phyloP scores from a whole-genome alignment of 495 filamentous ascomycete species.

The Xylaria bambusicola region DNA sequence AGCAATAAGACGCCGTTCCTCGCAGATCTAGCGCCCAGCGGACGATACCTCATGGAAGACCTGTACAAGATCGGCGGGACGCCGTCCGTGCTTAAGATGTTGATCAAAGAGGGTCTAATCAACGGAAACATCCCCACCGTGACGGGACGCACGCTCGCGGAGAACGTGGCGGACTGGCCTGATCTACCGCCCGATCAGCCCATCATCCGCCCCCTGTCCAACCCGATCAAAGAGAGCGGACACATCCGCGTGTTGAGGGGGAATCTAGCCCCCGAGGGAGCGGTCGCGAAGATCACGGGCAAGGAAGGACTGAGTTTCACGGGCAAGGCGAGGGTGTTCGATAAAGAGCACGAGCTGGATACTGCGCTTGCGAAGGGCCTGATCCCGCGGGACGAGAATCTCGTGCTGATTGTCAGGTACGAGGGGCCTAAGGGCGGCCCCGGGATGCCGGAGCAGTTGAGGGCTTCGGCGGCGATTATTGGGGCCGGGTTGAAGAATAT shows the following conservation, averaged over 20 bases:
- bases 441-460: constrained; percentile 98
- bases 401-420: constrained; percentile 93
- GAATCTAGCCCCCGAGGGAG: constrained; percentile 87
- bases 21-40: constrained; percentile 87
- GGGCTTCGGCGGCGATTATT: constrained; percentile 87
- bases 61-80: constrained; percentile 93
- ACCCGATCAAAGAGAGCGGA: constrained; percentile 86
- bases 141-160: constrained; percentile 84
- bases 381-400: constrained; percentile 70
- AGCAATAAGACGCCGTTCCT: constrained; percentile 90
- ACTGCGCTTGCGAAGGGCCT: constrained; percentile 68
- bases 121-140: constrained; percentile 87
- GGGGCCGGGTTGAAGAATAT: constrained; percentile 87
- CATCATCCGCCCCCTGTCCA: constrained; percentile 77
- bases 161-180: constrained; percentile 84
- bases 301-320: constrained; percentile 87
- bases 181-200: constrained; percentile 77
- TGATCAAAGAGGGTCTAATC: constrained; percentile 79
- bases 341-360: constrained; percentile 83
- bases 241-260: constrained; percentile 89
- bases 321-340: constrained; percentile 83
- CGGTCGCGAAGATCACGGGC: constrained; percentile 97
- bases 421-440: constrained; percentile 95
- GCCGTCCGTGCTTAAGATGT: constrained; percentile 86
- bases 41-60: constrained; percentile 91